These are phyloP conservation scores for Penicillium waksmanii DNA, from an alignment of 495 filamentous ascomycete species.

Conservation along the genomic window DNA sequence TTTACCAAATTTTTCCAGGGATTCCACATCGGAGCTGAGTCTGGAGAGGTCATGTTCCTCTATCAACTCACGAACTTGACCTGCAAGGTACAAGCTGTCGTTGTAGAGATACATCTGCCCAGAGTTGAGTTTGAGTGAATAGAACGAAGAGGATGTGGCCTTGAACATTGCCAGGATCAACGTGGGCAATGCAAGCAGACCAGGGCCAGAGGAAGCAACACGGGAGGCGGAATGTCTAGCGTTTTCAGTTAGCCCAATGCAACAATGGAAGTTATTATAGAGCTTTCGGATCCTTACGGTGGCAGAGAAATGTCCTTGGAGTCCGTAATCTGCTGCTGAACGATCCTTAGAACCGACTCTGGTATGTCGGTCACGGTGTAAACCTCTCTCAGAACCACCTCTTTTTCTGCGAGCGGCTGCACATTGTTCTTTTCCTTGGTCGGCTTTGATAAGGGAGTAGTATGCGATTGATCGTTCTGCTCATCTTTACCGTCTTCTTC, in stretches of 20 bases:
- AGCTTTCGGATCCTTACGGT: constrained; percentile 43
- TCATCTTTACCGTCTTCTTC: constrained; percentile 38
- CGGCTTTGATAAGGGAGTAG: constrained; percentile 19
- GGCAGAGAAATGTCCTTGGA: constrained; percentile 62
- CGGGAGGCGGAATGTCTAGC: constrained; percentile 49
- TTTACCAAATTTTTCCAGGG: constrained; percentile 77
- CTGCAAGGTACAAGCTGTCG: constrained; percentile 78
- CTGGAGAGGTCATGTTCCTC: constrained; percentile 53
- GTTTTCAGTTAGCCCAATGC: constrained; percentile 4
- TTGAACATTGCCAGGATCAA: constrained; percentile 89
- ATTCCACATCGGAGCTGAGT: constrained; percentile 70
- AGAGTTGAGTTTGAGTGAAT: constrained; percentile 60
- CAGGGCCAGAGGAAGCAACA: constrained; percentile 72
- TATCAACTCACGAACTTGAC: constrained; percentile 65
- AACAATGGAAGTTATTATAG: constrained; percentile 14
- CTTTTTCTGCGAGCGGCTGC: constrained; percentile 40
- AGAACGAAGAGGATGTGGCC: constrained; percentile 81
- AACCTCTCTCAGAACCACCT: constrained; percentile 79
- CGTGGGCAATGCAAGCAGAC: constrained; percentile 79
- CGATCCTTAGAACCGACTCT: constrained; percentile 69
- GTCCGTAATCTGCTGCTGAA: constrained; percentile 71
- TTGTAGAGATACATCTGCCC: constrained; percentile 96
- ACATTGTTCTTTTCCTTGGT: constrained; percentile 19
- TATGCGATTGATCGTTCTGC: constrained; percentile 17
- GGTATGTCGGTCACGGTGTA: constrained; percentile 90